Conservation (phyloP, 805 yeast genomes). For the Metschnikowia lochheadii region DNA sequence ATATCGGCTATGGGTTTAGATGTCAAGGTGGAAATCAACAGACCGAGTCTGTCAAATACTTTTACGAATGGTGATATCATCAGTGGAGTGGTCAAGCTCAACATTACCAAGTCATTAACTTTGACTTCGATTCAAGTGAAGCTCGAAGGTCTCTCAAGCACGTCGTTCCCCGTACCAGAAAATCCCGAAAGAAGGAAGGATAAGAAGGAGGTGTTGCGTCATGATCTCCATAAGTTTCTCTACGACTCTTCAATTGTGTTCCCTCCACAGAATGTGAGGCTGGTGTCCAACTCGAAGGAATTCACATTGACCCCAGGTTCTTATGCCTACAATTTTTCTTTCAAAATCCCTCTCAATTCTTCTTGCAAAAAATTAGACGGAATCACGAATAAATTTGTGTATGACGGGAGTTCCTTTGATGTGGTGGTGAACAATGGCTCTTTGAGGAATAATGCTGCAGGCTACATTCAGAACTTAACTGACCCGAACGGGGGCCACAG, state of each 20-base stretch:
- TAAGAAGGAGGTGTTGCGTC: slow-evolving; percentile 19
- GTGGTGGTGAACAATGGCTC: slow-evolving; percentile 33
- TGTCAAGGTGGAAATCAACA: slow-evolving; percentile 33
- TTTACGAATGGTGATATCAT: slow-evolving; percentile 47
- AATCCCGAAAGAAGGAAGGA: slow-evolving; percentile 8
- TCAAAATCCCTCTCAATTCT: slow-evolving; percentile 39
- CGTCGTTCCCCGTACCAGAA: slow-evolving; percentile 32
- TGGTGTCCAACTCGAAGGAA: slow-evolving; percentile 40
- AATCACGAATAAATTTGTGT: slow-evolving; percentile 29
- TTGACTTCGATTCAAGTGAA: slow-evolving; percentile 49
- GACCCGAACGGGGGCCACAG: neutral
- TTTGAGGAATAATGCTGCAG: slow-evolving; percentile 19
- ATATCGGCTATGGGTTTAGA: slow-evolving; percentile 15
- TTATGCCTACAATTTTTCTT: slow-evolving; percentile 47
- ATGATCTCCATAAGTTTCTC: slow-evolving; percentile 43
- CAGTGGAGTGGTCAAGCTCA: slow-evolving; percentile 37
- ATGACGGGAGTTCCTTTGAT: slow-evolving; percentile 27
- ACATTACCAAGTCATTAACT: slow-evolving; percentile 38
- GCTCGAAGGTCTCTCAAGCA: slow-evolving; percentile 45
- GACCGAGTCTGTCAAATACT: slow-evolving; percentile 24
- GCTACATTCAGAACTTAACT: slow-evolving; percentile 1
- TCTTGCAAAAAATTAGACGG: slow-evolving; percentile 30
- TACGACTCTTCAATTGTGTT: slow-evolving; percentile 49
- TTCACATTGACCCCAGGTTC: slow-evolving; percentile 49
- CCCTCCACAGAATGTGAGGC: slow-evolving; percentile 48